Evolutionary conservation across 495 filamentous ascomycete species (phyloP).

Genomic region (Collariella sp.): DNA sequence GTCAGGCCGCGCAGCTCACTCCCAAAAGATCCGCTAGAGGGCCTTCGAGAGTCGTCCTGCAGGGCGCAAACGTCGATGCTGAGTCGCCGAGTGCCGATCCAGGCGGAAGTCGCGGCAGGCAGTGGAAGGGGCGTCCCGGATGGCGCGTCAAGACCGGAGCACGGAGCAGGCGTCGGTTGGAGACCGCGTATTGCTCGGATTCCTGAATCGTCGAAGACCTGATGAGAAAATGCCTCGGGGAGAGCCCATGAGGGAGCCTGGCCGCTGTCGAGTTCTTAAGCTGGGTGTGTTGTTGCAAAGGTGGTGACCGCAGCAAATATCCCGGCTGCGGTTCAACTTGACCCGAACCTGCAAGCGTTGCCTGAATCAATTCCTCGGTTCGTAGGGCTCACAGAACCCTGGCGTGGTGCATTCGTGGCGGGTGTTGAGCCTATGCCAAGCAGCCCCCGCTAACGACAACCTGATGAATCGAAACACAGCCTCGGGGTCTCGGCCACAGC

Average conservation of each 20-base stretch:
- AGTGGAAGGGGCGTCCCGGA: background rate
- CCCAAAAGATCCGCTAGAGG: background rate
- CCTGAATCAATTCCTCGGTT: conserved; percentile 6
- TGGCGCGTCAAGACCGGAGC: background rate
- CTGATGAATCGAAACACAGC: conserved; percentile 14
- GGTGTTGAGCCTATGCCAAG: conserved; percentile 6
- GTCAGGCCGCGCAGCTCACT: conserved; percentile 12
- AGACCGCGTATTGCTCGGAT: background rate
- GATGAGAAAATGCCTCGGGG: conserved; percentile 9
- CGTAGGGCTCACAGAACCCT: background rate
- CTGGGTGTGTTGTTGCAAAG: conserved; percentile 1
- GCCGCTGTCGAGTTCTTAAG: conserved; percentile 11
- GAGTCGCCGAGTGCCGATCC: background rate
- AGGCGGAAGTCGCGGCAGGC: background rate
- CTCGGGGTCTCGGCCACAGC: conserved; percentile 15
- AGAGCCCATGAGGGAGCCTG: conserved; percentile 8
- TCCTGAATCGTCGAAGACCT: background rate
- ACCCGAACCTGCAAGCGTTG: conserved; percentile 1
- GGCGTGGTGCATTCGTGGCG: conserved; percentile 4
- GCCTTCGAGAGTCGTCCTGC: conserved; percentile 4
- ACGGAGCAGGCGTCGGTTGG: background rate
- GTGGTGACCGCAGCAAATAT: conserved; percentile 10
- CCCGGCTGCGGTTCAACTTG: conserved; percentile 5
- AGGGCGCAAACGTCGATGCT: background rate
- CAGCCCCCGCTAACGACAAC: conserved; percentile 4